phyloP scores from a whole-genome alignment of 441 rosid genomes.

The Syzygium syzygioides region DNA sequence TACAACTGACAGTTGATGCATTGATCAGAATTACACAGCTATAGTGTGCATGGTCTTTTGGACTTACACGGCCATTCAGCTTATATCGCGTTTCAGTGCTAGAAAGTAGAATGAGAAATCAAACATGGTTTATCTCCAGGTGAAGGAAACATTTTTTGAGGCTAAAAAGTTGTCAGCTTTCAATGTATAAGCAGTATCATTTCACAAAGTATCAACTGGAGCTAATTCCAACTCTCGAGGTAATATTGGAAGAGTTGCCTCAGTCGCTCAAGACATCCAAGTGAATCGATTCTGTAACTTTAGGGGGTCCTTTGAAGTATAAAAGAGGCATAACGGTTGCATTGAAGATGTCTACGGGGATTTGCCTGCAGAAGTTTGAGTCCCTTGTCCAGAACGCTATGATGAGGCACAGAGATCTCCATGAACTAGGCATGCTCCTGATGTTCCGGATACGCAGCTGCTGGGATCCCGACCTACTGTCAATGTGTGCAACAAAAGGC shows the following conservation, averaged over 20 bases:
- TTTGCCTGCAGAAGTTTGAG: neutral
- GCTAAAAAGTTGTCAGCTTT: neutral
- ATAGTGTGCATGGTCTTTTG: neutral
- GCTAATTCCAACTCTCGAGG: neutral
- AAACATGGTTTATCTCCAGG: neutral
- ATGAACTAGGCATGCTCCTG: neutral
- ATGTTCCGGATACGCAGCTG: neutral
- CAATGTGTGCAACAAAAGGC: neutral
- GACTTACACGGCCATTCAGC: neutral
- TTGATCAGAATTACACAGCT: neutral
- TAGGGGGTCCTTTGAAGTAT: neutral
- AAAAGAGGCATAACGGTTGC: neutral
- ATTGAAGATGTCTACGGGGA: neutral
- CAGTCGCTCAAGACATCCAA: neutral
- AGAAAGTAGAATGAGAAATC: neutral
- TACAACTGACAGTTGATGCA: neutral
- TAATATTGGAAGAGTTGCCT: neutral
- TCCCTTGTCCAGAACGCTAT: neutral
- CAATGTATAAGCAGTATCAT: neutral
- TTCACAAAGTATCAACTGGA: neutral
- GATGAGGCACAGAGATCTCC: neutral
- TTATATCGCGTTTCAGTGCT: neutral
- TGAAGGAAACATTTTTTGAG: neutral
- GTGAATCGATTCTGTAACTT: neutral
- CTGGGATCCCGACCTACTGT: neutral